A percentile compares a stretch with the other conserved stretches of the same genome.
Conservation (phyloP, 352 stramenopile genomes). For the Globisporangium alternatum region DNA sequence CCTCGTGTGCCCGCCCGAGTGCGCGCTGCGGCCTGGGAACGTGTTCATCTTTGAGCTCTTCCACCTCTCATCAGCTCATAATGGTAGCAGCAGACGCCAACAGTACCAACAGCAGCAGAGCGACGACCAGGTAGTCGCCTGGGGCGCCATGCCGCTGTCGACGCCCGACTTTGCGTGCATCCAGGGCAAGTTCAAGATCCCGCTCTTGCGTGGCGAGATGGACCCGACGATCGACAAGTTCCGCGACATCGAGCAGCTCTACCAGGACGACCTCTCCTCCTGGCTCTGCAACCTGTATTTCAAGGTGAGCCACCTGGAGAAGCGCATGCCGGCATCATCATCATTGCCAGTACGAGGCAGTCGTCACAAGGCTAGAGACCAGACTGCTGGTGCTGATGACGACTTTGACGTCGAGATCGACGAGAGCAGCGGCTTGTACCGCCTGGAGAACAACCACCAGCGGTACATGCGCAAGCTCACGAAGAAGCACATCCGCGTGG, state of each 20-base stretch:
- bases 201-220: constrained; percentile 80
- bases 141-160: constrained; percentile 74
- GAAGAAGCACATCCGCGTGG: not conserved
- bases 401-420: constrained; percentile 54
- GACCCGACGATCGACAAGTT: constrained; percentile 80
- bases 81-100: constrained; percentile 10
- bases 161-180: constrained; percentile 61
- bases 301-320: constrained; percentile 48
- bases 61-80: constrained; percentile 16
- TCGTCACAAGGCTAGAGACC: not conserved
- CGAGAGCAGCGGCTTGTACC: constrained; percentile 33
- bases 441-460: constrained; percentile 39
- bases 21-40: constrained; percentile 53
- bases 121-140: constrained; percentile 76
- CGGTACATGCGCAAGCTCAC: constrained; percentile 44
- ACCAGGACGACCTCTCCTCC: constrained; percentile 60
- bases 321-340: constrained; percentile 20
- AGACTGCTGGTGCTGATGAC: constrained; percentile 3
- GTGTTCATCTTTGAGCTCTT: constrained; percentile 58
- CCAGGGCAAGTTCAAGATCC: constrained; percentile 81
- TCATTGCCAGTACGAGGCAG: not conserved
- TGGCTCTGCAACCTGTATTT: constrained; percentile 92
- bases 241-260: constrained; percentile 64
- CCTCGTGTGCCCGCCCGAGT: constrained; percentile 68
- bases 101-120: not conserved